A percentile compares a stretch with the other conserved stretches of the same genome.
phyloP scores from a whole-genome alignment of 345 rosid genomes.

The Hypericum androsaemum region DNA sequence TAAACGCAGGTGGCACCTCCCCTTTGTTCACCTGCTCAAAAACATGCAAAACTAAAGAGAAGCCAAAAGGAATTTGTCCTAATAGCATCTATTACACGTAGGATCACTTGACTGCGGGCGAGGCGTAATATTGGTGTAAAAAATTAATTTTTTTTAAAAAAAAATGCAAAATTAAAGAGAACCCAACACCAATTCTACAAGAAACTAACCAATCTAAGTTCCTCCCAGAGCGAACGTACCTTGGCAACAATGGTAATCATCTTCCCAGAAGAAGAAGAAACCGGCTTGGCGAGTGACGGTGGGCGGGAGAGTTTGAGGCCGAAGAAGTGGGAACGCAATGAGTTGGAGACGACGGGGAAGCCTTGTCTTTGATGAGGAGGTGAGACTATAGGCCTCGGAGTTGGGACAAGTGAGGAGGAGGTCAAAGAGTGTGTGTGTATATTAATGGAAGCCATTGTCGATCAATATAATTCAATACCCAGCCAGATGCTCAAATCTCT shows the following conservation, averaged over 20 bases:
- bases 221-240: conserved; percentile 44
- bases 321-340: conserved; percentile 52
- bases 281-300: no score
- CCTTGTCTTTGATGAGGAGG: conserved; percentile 11
- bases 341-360: conserved; percentile 28
- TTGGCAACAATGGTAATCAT: conserved; percentile 51
- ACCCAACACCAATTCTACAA: background rate
- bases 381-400: conserved; percentile 23
- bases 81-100: no score
- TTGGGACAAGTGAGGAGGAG: conserved; percentile 20
- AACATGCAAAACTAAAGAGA: background rate
- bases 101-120: no score
- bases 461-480: no score
- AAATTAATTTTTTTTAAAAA: no score
- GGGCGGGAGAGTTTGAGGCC: conserved; percentile 52
- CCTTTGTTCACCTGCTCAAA: conserved; percentile 68
- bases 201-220: background rate
- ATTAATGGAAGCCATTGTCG: no score
- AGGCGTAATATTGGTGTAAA: no score
- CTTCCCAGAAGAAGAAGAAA: conserved; percentile 22
- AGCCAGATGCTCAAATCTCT: no score
- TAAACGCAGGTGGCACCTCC: conserved; percentile 62
- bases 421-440: conserved; percentile 15
- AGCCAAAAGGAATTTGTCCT: no score
- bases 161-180: background rate